Conservation (phyloP, 2,329 filamentous ascomycete species). For the Neurospora sp. region DNA sequence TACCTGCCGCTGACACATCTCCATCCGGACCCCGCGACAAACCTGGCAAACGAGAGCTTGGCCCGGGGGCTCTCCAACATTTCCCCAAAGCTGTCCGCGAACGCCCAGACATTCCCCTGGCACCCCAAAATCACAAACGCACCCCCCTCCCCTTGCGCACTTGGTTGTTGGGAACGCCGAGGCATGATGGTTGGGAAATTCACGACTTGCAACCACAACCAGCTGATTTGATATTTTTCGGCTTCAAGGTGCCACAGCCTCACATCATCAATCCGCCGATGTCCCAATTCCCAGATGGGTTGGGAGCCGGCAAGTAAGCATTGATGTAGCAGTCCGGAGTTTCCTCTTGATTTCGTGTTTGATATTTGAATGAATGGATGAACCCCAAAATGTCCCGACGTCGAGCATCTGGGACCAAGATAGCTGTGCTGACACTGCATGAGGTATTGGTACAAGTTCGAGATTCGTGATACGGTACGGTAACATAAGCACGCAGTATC, state of each 20-base stretch:
- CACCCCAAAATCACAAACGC: not conserved
- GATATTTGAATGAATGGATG: not conserved
- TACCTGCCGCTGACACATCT: not conserved
- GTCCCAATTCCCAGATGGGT: no score
- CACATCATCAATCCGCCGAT: not conserved
- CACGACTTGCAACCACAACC: not conserved
- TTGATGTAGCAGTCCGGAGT: not conserved
- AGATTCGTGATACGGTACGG: not conserved
- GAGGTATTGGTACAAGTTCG: not conserved
- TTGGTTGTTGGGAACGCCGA: not conserved
- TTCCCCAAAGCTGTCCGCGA: not conserved
- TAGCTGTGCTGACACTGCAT: not conserved
- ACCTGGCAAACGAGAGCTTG: not conserved
- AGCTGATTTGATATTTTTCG: not conserved
- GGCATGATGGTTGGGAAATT: not conserved
- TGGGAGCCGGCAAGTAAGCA: not conserved
- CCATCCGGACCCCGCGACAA: not conserved
- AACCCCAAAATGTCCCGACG: not conserved
- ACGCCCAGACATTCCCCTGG: not conserved
- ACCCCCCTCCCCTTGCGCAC: not conserved
- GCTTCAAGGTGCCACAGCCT: not conserved
- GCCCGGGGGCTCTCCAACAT: not conserved
- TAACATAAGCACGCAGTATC: not conserved
- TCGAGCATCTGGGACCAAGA: not conserved
- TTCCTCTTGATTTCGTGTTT: not conserved